Conservation (phyloP, 2,329 filamentous ascomycete species). For the Ceratocystis diversiconidia region DNA sequence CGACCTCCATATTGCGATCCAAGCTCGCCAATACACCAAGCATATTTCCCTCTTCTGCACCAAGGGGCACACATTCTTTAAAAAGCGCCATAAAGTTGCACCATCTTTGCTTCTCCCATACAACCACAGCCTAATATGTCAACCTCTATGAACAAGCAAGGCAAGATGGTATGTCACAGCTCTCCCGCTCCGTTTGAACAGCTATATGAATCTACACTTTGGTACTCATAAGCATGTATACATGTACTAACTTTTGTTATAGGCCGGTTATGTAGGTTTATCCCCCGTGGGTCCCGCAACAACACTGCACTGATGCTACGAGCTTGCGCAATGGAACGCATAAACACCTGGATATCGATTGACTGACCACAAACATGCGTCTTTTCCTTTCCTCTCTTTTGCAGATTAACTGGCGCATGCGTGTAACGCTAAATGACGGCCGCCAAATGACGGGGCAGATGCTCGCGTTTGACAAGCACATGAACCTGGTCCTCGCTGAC, state of each 20-base stretch:
- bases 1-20: conserved; percentile 3
- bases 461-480: conserved; percentile 99
- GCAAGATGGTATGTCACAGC: conserved; percentile 80
- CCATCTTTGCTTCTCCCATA: background rate
- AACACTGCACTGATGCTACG: background rate
- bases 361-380: background rate
- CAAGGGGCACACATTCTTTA: background rate
- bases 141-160: conserved; percentile 61
- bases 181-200: conserved; percentile 20
- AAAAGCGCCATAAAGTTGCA: background rate
- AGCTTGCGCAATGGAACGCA: background rate
- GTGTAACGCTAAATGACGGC: conserved; percentile 85
- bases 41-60: background rate
- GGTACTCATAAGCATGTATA: background rate
- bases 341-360: background rate
- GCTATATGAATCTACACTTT: conserved; percentile 7
- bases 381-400: background rate
- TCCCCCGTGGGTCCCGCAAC: conserved; percentile 13
- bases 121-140: conserved; percentile 35
- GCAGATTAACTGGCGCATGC: conserved; percentile 99
- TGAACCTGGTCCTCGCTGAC: conserved; percentile 97
- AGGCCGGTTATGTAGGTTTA: conserved; percentile 57
- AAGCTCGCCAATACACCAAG: background rate
- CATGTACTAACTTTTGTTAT: conserved; percentile 19
- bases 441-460: conserved; percentile 96